These are phyloP conservation scores for Blastomyces parvus DNA, from an alignment of 2,329 filamentous ascomycete genomes.

Conservation along the genomic window DNA sequence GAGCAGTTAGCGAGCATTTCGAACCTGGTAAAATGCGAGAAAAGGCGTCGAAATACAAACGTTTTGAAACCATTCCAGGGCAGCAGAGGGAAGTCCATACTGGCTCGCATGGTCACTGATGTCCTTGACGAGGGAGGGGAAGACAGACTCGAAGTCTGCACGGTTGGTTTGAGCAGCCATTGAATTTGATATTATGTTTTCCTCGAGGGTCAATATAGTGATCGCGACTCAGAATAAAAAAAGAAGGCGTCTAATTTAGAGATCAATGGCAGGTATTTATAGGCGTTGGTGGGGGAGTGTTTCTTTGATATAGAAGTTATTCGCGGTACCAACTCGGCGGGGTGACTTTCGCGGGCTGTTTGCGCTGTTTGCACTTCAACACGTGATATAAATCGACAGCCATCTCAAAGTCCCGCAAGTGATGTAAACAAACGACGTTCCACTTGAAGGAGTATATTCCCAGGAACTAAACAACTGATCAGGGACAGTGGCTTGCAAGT, in stretches of 20 bases:
- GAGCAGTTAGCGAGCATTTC: neutral
- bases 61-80: slow-evolving; percentile 77
- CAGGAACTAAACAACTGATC: neutral
- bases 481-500: neutral
- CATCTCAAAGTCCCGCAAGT: no score
- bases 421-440: neutral
- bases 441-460: neutral
- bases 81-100: slow-evolving; percentile 74
- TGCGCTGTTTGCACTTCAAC: slow-evolving; percentile 21
- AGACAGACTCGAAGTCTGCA: slow-evolving; percentile 77
- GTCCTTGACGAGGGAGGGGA: slow-evolving; percentile 74
- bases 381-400: no score
- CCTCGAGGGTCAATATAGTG: neutral
- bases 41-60: slow-evolving; percentile 38
- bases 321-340: neutral
- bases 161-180: slow-evolving; percentile 64
- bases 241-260: neutral
- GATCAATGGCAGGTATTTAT: slow-evolving; percentile 9
- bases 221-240: slow-evolving; percentile 1
- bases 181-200: slow-evolving; percentile 12
- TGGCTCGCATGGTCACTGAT: slow-evolving; percentile 66
- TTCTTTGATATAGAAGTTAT: neutral
- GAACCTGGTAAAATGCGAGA: neutral
- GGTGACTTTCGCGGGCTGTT: slow-evolving; percentile 18
- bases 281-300: slow-evolving; percentile 5